Evolutionary conservation across 495 filamentous ascomycete genomes (phyloP).

Genomic region (Poronia punctata): DNA sequence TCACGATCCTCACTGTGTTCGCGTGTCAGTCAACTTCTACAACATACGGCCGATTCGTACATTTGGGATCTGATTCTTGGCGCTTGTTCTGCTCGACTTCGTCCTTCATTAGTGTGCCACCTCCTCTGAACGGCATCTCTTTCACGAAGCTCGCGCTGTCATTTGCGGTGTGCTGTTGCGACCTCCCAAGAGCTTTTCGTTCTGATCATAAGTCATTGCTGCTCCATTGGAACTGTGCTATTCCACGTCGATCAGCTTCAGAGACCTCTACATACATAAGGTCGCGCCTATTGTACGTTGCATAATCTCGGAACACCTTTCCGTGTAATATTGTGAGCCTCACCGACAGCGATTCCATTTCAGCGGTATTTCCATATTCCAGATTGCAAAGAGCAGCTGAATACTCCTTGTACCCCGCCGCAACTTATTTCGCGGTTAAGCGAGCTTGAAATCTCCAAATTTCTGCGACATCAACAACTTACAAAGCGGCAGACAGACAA

Average conservation of each 20-base stretch:
- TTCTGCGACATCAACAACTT: neutral
- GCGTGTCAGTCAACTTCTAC: constrained; percentile 18
- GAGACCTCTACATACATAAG: constrained; percentile 3
- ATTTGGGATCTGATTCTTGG: constrained; percentile 18
- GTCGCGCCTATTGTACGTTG: constrained; percentile 13
- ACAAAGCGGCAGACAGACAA: neutral
- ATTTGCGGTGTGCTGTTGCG: neutral
- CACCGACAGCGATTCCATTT: constrained; percentile 11
- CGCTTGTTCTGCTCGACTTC: constrained; percentile 11
- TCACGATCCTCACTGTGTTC: constrained; percentile 24
- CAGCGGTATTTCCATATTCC: neutral
- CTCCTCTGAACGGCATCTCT: neutral
- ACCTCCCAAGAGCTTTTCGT: constrained; percentile 5
- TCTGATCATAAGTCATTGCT: neutral
- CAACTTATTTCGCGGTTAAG: neutral
- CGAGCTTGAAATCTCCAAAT: constrained; percentile 4
- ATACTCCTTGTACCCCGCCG: constrained; percentile 5
- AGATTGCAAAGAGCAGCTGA: neutral
- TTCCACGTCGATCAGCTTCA: constrained; percentile 6
- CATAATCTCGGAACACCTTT: constrained; percentile 11
- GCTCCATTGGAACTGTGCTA: neutral
- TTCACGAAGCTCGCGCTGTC: constrained; percentile 7
- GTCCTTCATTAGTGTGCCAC: constrained; percentile 3
- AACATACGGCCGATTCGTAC: constrained; percentile 18
- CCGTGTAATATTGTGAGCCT: constrained; percentile 18